phyloP scores from a whole-genome alignment of 2,329 filamentous ascomycete genomes.

The Gaeumannomyces tritici region DNA sequence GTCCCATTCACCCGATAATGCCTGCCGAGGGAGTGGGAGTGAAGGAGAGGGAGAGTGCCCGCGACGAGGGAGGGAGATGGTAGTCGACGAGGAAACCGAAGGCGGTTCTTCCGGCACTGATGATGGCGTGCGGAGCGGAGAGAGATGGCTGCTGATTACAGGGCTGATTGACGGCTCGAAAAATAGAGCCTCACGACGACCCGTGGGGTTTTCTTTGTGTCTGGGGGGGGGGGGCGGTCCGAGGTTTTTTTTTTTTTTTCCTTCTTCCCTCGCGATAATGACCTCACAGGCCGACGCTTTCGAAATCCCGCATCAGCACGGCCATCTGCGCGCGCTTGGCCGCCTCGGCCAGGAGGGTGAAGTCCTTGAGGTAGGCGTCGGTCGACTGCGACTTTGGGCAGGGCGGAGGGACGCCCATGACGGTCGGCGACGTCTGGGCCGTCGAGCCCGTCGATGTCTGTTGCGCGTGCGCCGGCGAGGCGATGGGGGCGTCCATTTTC shows the following conservation, averaged over 20 bases:
- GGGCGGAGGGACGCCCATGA: constrained; percentile 16
- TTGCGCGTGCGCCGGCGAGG: constrained; percentile 18
- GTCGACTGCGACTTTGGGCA: constrained; percentile 29
- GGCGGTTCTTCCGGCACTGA: no score
- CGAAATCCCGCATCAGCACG: constrained; percentile 78
- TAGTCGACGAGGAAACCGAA: background rate
- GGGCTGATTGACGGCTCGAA: no score
- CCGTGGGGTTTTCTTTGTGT: background rate
- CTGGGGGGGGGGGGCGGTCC: no score
- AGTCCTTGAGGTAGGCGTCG: constrained; percentile 63
- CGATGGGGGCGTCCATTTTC: constrained; percentile 25
- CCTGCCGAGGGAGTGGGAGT: no score
- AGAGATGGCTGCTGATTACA: background rate
- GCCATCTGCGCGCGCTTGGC: constrained; percentile 90
- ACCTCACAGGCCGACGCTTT: constrained; percentile 52
- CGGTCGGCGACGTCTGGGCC: constrained; percentile 16
- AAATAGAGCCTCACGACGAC: background rate
- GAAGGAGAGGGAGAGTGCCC: no score
- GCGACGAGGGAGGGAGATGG: no score
- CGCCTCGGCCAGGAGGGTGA: constrained; percentile 81
- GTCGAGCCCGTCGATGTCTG: constrained; percentile 18
- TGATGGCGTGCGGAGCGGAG: background rate
- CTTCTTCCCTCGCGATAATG: background rate
- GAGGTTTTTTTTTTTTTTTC: background rate
- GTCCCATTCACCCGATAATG: background rate